A percentile compares a stretch with the other conserved stretches of the same genome.
phyloP scores from a whole-genome alignment of 2,329 filamentous ascomycete species.

The Neobulgaria alba region DNA sequence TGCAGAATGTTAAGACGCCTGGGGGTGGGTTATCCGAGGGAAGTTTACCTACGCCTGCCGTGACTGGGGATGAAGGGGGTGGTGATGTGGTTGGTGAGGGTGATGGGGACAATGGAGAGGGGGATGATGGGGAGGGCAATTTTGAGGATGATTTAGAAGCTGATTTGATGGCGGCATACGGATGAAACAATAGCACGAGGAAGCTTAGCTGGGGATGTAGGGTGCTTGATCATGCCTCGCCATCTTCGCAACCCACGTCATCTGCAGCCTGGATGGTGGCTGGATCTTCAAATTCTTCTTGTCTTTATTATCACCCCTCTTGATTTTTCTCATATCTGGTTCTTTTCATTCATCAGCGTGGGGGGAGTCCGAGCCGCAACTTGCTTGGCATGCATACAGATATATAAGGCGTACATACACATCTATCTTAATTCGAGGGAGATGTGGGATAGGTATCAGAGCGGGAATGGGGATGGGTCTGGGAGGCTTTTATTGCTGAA shows the following conservation, averaged over 20 bases:
- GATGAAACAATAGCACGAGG: constrained; percentile 30
- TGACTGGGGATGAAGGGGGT: constrained; percentile 46
- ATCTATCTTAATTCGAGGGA: no score
- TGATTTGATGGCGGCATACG: constrained; percentile 36
- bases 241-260: background rate
- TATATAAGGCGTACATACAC: no score
- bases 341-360: no score
- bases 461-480: no score
- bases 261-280: background rate
- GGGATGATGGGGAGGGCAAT: constrained; percentile 43
- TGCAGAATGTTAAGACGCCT: constrained; percentile 38
- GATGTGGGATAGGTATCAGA: no score
- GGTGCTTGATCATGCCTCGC: constrained; percentile 5
- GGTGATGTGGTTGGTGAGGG: constrained; percentile 31
- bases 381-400: no score
- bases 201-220: constrained; percentile 5
- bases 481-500: no score
- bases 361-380: no score
- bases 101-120: constrained; percentile 34
- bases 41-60: constrained; percentile 39
- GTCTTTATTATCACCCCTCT: no score
- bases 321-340: no score
- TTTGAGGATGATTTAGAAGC: constrained; percentile 56
- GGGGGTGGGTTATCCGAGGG: constrained; percentile 26
- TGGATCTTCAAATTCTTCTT: background rate